These are phyloP conservation scores for Cryphonectria japonica DNA, from an alignment of 2,329 filamentous ascomycete genomes.

Conservation along the genomic window DNA sequence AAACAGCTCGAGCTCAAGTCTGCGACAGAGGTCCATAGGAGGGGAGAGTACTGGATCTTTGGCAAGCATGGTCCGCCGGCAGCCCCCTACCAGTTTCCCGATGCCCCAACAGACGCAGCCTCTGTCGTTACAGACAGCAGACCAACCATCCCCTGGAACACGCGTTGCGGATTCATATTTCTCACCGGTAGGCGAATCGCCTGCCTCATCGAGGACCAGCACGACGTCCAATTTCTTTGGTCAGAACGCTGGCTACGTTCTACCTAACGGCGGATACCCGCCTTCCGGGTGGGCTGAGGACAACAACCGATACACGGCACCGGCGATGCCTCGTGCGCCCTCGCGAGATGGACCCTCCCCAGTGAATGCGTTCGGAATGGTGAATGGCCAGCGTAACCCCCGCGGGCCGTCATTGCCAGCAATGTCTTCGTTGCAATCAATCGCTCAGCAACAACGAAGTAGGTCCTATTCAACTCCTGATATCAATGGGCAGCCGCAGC, in stretches of 20 bases:
- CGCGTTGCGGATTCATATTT: slow-evolving; percentile 85
- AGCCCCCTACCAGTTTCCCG: slow-evolving; percentile 73
- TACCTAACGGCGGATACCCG: slow-evolving; percentile 74
- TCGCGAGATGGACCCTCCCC: slow-evolving; percentile 75
- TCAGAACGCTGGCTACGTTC: slow-evolving; percentile 58
- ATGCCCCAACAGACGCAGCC: slow-evolving; percentile 55
- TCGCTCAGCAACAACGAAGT: slow-evolving; percentile 68
- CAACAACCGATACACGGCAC: slow-evolving; percentile 83
- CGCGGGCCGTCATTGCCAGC: slow-evolving; percentile 81
- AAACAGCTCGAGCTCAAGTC: slow-evolving; percentile 74
- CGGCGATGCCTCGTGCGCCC: slow-evolving; percentile 79
- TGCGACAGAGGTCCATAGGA: slow-evolving; percentile 77
- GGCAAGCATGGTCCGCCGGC: slow-evolving; percentile 56
- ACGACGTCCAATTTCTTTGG: slow-evolving; percentile 74
- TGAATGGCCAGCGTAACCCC: slow-evolving; percentile 62
- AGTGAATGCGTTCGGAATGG: slow-evolving; percentile 62
- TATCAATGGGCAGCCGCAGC: slow-evolving; percentile 74
- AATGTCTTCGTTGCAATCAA: slow-evolving; percentile 49
- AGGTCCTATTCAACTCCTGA: slow-evolving; percentile 95
- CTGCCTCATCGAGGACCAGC: slow-evolving; percentile 75
- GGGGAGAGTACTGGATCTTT: slow-evolving; percentile 68
- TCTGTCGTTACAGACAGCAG: slow-evolving; percentile 69
- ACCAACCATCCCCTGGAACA: slow-evolving; percentile 62
- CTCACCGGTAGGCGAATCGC: slow-evolving; percentile 81
- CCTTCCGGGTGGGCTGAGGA: slow-evolving; percentile 73